Conservation (phyloP, 257 asterid genomes). For the Nicotiana knightiana region DNA sequence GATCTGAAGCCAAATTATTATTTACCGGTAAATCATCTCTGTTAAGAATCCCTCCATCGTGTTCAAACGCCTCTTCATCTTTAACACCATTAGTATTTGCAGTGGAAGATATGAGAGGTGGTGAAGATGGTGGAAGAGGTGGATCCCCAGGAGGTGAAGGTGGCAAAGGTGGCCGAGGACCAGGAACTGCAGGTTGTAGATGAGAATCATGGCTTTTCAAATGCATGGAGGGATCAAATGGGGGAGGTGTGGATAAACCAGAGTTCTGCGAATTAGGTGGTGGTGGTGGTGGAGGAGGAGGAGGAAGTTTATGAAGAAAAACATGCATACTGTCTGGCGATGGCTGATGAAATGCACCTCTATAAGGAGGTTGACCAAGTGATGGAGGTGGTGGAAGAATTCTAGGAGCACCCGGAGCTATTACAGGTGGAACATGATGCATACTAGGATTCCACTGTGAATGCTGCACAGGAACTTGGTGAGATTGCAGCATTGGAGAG, state of each 20-base stretch:
- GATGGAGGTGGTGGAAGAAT: conserved; percentile 38
- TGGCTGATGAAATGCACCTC: conserved; percentile 37
- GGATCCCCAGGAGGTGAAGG: conserved; percentile 50
- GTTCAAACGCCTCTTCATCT: conserved; percentile 13
- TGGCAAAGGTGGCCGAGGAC: conserved; percentile 45
- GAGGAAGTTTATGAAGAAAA: conserved; percentile 18
- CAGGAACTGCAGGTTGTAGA: conserved; percentile 22
- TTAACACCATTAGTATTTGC: background rate
- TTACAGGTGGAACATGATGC: conserved; percentile 31
- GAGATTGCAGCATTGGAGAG: conserved; percentile 30
- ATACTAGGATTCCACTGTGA: conserved; percentile 45
- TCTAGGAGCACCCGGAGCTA: conserved; percentile 28
- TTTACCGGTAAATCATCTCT: conserved; percentile 14
- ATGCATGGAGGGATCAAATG: conserved; percentile 26
- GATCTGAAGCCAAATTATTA: conserved; percentile 22
- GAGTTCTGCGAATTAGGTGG: conserved; percentile 26
- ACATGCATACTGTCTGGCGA: conserved; percentile 24
- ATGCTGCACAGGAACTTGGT: conserved; percentile 34
- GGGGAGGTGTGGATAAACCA: conserved; percentile 25
- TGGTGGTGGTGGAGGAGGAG: conserved; percentile 17
- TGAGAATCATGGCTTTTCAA: conserved; percentile 24
- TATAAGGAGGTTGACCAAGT: conserved; percentile 33
- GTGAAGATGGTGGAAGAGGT: conserved; percentile 50
- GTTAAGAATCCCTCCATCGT: conserved; percentile 17
- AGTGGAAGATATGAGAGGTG: conserved; percentile 28